Base-by-base conservation (phyloP, 176 grass and related monocot genomes). In the Oryza australiensis region DNA sequence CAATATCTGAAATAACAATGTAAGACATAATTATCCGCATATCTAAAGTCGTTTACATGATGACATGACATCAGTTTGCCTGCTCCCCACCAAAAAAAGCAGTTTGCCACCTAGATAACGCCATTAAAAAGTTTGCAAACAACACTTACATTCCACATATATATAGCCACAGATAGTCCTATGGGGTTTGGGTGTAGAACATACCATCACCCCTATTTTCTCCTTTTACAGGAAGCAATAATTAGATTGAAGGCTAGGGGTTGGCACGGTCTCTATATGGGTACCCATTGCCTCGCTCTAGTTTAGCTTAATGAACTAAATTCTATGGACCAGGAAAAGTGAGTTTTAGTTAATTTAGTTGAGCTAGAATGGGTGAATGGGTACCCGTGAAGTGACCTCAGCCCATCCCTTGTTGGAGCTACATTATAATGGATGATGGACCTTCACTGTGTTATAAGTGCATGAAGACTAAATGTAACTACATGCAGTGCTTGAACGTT, bases 401-500 rank as follows among this genome's bases (percentile, higher is more conserved):
- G 18, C 20, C 18, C 51, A 22, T 55, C 51, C 7, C 51, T 55
- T n/a, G 11, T 43, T 26, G 40, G 68, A 46, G 24, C 38, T 72
- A 45, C 12, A 27, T 46, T 72, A 27, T 1, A 11, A 18, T 46
- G 69, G 22, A 60, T 72, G 38, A 18, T 42, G 68, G 37, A 43
- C 34, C 22, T 41, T 12, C 22, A 26, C n/a, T 70, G 42, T 72
- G 69, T 72, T 62, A 29, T 29, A 27, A 26, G 16, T 59, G 12
- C n/a, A 70, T 37, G 11, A 68, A 8, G 22, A 43, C n/a, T 43
- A 12, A 23, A 6, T 69, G 11, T 33, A 13, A 20, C 38, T 23
- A 20, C 26, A 59, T 70, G 14, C 14, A 71, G 3, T 43, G 12
- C 62, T 66, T 82, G 29, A 60, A 85, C 68, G 83, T n/a, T 26